These are phyloP conservation scores for Saturnispora ahearnii DNA, from an alignment of 805 yeast species.

Conservation along the genomic window DNA sequence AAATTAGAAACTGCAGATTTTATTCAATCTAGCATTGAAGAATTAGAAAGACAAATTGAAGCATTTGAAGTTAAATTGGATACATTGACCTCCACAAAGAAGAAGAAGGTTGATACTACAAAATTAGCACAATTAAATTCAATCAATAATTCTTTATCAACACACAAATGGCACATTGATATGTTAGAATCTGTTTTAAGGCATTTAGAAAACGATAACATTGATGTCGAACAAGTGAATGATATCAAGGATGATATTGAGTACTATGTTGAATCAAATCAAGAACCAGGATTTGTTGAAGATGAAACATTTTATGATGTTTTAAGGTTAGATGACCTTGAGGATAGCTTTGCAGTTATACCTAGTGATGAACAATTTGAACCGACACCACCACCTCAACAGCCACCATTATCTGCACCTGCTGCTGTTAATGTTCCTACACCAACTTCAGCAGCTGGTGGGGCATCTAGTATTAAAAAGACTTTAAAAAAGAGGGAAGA, in stretches of 20 bases:
- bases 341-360: conserved; percentile 9
- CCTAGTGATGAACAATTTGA: conserved; percentile 4
- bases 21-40: conserved; percentile 63
- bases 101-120: conserved; percentile 34
- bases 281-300: conserved; percentile 87
- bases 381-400: conserved; percentile 2
- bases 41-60: conserved; percentile 73
- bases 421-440: neutral
- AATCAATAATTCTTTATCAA: conserved; percentile 54
- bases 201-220: conserved; percentile 65
- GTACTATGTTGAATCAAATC: conserved; percentile 89
- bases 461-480: neutral
- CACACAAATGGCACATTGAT: conserved; percentile 71
- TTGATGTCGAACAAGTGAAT: conserved; percentile 69
- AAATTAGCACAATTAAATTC: conserved; percentile 46
- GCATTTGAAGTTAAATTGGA: conserved; percentile 64
- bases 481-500: conserved; percentile 4
- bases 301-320: conserved; percentile 92
- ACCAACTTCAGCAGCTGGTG: neutral
- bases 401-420: conserved; percentile 11
- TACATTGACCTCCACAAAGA: conserved; percentile 31
- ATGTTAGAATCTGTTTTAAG: conserved; percentile 72
- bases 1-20: conserved; percentile 65
- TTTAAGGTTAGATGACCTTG: conserved; percentile 52
- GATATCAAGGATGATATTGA: conserved; percentile 81